Evolutionary conservation across 2,329 filamentous ascomycete genomes (phyloP), one percentile per base, ranked within the genome.

Genomic region (Colletotrichum sp.): DNA sequence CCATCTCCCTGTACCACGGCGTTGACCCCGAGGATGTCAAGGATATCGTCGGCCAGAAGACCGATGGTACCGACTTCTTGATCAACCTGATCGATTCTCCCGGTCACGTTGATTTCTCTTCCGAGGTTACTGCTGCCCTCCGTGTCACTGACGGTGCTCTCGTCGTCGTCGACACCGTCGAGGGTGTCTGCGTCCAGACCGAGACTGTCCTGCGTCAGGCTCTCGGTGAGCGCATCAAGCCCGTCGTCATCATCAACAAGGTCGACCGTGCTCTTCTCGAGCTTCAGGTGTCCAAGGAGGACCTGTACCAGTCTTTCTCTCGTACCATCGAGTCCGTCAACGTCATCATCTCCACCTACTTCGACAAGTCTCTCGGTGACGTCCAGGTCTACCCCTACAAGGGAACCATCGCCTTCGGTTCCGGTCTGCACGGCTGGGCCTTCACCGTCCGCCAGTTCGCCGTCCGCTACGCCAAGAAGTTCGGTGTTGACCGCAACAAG

Each of bases 81-180:
- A 98, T 99, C 94, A 99, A 99, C 94, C 92, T 99, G 89, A 99
- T 99, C 88, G 97, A 99, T 90, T 99, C 97, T 77, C 97, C 97
- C 79, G 97, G 97, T 93, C 97, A 99, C 96, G 97, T 99, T 91
- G 97, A 99, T 91, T 99, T 99, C 94, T 99, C 97, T 57, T 99
- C 97, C 81, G 97, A 99, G 88, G 97, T 99, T 87, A 99, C 97
- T 86, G 97, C 97, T 87, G 97, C 97, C 87, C 96, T 99, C 85
- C 97, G 97, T 95, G 97, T 99, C 90, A 99, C 97, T 83, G 97
- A 99, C 85, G 97, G 97, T 95, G 97, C 97, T 84, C 95, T 99
- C 82, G 97, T 99, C 86, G 97, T 99, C 90, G 97, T 99, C 91
- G 97, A 99, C 92, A 98, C 96, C 89, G 95, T 99, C 82, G 97